These are phyloP conservation scores for Malus hybrid DNA, from an alignment of 331 rosid species.

Conservation along the genomic window DNA sequence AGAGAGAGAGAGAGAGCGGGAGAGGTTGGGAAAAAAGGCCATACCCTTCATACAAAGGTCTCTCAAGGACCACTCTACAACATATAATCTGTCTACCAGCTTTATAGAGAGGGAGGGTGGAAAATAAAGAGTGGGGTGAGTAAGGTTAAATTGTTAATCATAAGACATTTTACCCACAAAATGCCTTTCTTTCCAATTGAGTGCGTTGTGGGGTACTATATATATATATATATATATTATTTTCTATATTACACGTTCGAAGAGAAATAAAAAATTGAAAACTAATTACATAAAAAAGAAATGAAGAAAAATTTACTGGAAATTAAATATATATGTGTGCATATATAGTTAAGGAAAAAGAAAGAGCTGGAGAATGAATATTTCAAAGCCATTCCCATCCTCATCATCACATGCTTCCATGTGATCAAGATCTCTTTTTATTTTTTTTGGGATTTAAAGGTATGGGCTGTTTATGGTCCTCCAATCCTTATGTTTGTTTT, in stretches of 20 bases:
- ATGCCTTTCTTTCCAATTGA: slow-evolving; percentile 52
- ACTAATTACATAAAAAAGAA: background rate
- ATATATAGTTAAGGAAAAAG: background rate
- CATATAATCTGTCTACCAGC: slow-evolving; percentile 54
- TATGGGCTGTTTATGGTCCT: slow-evolving; percentile 97
- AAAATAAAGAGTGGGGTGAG: slow-evolving; percentile 10
- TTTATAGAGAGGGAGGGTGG: slow-evolving; percentile 45
- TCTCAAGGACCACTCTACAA: slow-evolving; percentile 74
- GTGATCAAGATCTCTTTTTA: slow-evolving; percentile 65
- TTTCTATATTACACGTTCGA: slow-evolving; percentile 28
- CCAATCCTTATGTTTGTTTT: slow-evolving; percentile 44
- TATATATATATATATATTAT: background rate
- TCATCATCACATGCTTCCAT: slow-evolving; percentile 74
- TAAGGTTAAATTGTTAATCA: slow-evolving; percentile 32
- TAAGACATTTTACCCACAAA: slow-evolving; percentile 39
- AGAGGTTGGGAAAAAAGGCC: slow-evolving; percentile 10
- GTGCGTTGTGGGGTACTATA: slow-evolving; percentile 75
- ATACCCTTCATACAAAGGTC: slow-evolving; percentile 25
- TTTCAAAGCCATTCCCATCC: slow-evolving; percentile 37
- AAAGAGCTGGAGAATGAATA: background rate
- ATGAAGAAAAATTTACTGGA: background rate
- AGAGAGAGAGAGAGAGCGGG: slow-evolving; percentile 7
- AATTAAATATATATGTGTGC: background rate
- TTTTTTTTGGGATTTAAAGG: slow-evolving; percentile 58
- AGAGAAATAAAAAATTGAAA: slow-evolving; percentile 23